Evolutionary conservation across 2,329 filamentous ascomycete species (phyloP).

Genomic region (Neurospora sp.): DNA sequence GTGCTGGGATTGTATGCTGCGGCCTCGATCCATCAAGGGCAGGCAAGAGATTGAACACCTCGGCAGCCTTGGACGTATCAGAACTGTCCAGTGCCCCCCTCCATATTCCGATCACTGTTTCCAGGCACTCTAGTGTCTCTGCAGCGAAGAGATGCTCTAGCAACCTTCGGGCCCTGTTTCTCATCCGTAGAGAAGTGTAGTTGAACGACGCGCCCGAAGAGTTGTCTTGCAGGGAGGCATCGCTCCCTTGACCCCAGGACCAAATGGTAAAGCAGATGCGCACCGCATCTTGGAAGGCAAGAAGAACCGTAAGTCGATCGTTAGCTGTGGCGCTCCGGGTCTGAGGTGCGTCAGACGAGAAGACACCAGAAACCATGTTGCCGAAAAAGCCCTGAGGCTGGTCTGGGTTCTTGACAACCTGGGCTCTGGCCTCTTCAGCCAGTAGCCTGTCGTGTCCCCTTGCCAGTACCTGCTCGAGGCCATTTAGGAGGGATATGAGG

Average conservation of each 20-base stretch:
- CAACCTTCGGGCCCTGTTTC: conserved; percentile 77
- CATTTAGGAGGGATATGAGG: conserved; percentile 79
- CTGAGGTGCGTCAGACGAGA: conserved; percentile 66
- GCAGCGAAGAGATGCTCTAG: conserved; percentile 88
- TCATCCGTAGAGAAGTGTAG: conserved; percentile 84
- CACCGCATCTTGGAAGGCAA: conserved; percentile 96
- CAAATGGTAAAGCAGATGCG: conserved; percentile 88
- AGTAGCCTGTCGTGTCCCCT: conserved; percentile 75
- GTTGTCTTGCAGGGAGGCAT: conserved; percentile 49
- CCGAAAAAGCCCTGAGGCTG: conserved; percentile 83
- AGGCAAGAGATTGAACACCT: conserved; percentile 78
- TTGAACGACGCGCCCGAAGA: conserved; percentile 71
- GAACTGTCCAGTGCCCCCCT: conserved; percentile 38
- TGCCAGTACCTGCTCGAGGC: conserved; percentile 81
- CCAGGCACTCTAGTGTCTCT: conserved; percentile 85
- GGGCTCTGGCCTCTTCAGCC: conserved; percentile 60
- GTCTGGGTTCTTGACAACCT: conserved; percentile 66
- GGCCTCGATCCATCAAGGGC: conserved; percentile 86
- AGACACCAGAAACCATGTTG: conserved; percentile 88
- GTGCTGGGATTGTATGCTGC: conserved; percentile 81
- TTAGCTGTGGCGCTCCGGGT: conserved; percentile 82
- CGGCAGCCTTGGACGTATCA: conserved; percentile 40
- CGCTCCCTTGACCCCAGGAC: conserved; percentile 72
- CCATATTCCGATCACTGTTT: conserved; percentile 85
- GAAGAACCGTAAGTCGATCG: conserved; percentile 79